Conservation (phyloP, 2,329 filamentous ascomycete genomes). For the Nigrospora osmanthi region DNA sequence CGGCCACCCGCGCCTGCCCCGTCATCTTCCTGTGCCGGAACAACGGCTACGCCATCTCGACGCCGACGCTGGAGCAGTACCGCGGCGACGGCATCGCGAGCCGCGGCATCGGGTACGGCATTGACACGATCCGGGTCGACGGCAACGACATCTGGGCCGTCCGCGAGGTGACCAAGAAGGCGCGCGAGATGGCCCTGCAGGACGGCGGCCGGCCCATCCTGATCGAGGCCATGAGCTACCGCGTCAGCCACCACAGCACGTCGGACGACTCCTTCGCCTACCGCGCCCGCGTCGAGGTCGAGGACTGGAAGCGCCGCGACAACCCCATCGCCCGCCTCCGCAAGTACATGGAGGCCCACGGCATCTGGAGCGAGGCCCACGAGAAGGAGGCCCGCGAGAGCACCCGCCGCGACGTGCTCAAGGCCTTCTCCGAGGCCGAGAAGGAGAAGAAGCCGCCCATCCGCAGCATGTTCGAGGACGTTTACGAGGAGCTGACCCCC, state of each 20-base stretch:
- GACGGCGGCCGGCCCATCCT: slow-evolving; percentile 77
- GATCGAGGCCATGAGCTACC: slow-evolving; percentile 95
- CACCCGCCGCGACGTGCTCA: slow-evolving; percentile 67
- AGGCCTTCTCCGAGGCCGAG: slow-evolving; percentile 78
- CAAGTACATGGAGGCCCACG: slow-evolving; percentile 83
- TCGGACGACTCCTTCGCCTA: slow-evolving; percentile 97
- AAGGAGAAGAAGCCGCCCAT: slow-evolving; percentile 72
- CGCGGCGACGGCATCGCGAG: slow-evolving; percentile 86
- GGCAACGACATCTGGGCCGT: slow-evolving; percentile 94
- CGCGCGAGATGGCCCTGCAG: slow-evolving; percentile 68
- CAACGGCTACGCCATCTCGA: slow-evolving; percentile 88
- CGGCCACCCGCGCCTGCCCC: slow-evolving; percentile 79
- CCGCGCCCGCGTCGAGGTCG: slow-evolving; percentile 84
- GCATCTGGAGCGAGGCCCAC: slow-evolving; percentile 75
- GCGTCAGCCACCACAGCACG: slow-evolving; percentile 95
- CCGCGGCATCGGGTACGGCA: slow-evolving; percentile 83
- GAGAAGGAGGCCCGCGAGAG: slow-evolving; percentile 65
- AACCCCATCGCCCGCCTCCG: slow-evolving; percentile 79
- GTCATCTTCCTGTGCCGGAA: slow-evolving; percentile 88
- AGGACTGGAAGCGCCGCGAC: slow-evolving; percentile 87
- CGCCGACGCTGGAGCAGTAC: slow-evolving; percentile 84
- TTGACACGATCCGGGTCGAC: slow-evolving; percentile 85
- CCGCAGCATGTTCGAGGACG: slow-evolving; percentile 70
- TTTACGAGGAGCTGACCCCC: slow-evolving; percentile 82
- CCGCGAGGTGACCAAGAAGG: slow-evolving; percentile 68